Conservation (phyloP, 1,284 basidiomycete species). For the Sanghuangporus baumii region DNA sequence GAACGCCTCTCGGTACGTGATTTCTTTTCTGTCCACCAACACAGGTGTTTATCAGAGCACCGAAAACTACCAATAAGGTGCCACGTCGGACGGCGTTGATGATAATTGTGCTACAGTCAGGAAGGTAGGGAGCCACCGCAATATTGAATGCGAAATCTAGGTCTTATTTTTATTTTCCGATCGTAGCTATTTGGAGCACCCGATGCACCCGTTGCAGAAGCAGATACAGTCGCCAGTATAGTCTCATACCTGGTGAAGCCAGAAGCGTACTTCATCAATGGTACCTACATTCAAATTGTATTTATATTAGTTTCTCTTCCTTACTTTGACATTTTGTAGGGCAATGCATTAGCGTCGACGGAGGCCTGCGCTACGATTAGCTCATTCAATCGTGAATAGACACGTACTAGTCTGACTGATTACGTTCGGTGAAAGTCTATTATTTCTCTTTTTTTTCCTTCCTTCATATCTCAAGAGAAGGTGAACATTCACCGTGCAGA, state of each 20-base stretch:
- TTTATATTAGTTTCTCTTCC: not conserved
- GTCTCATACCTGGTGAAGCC: slow-evolving; percentile 11
- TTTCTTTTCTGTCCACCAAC: not conserved
- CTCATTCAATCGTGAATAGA: too few relatives aligned
- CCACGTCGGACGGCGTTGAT: not conserved
- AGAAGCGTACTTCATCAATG: slow-evolving; percentile 12
- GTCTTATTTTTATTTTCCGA: not conserved
- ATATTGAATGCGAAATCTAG: not conserved
- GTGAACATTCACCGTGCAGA: too few relatives aligned
- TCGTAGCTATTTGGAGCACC: not conserved
- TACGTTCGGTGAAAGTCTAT: too few relatives aligned
- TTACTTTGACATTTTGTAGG: not conserved
- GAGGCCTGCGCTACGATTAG: slow-evolving; percentile 2
- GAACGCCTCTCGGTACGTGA: slow-evolving; percentile 3
- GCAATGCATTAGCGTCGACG: slow-evolving; percentile 9
- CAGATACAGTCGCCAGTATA: slow-evolving; percentile 9
- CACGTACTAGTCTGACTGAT: too few relatives aligned
- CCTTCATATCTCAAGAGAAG: too few relatives aligned
- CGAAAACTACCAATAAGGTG: not conserved
- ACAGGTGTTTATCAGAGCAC: not conserved
- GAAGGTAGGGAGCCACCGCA: not conserved
- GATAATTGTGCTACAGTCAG: not conserved
- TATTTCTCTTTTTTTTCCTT: too few relatives aligned
- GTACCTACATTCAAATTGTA: not conserved
- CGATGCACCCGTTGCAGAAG: not conserved